A percentile compares a stretch with the other conserved stretches of the same genome.
phyloP scores from a whole-genome alignment of 495 filamentous ascomycete genomes.

The Xylona heveae region DNA sequence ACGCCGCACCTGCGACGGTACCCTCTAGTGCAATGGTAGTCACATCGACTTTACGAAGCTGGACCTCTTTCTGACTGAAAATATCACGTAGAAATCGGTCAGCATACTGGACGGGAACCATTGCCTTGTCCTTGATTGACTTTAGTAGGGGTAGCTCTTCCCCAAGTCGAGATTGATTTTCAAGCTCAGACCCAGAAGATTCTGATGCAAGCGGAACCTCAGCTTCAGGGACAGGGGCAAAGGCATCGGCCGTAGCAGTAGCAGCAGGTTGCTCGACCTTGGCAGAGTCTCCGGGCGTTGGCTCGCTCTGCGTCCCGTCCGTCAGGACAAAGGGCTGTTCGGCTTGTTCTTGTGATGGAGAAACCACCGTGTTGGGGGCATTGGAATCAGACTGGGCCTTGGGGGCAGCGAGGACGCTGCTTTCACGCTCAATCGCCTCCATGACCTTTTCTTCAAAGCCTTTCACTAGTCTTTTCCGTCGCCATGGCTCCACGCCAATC shows the following conservation, averaged over 20 bases:
- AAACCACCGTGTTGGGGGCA: no score
- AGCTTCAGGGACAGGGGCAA: background rate
- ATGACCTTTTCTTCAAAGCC: conserved; percentile 64
- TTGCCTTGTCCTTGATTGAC: conserved; percentile 10
- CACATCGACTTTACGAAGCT: conserved; percentile 49
- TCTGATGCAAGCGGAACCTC: no score
- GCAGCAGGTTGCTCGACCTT: background rate
- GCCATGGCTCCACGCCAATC: conserved; percentile 89
- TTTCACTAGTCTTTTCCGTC: conserved; percentile 52
- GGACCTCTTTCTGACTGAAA: conserved; percentile 48
- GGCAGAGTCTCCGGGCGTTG: no score
- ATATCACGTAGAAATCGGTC: conserved; percentile 24
- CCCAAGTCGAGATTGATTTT: no score
- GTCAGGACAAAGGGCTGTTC: no score
- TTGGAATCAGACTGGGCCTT: no score
- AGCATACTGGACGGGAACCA: conserved; percentile 15
- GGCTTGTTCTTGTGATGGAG: no score
- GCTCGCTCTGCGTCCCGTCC: no score
- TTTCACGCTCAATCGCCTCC: conserved; percentile 61
- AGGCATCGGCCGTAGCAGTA: conserved; percentile 4
- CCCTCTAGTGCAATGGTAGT: conserved; percentile 51
- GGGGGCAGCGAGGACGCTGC: conserved; percentile 14
- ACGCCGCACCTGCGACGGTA: conserved; percentile 45
- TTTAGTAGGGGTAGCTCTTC: no score
- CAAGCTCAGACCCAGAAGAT: no score